These are phyloP conservation scores for Clathrospora elynae DNA, from an alignment of 2,329 filamentous ascomycete genomes.

Conservation along the genomic window DNA sequence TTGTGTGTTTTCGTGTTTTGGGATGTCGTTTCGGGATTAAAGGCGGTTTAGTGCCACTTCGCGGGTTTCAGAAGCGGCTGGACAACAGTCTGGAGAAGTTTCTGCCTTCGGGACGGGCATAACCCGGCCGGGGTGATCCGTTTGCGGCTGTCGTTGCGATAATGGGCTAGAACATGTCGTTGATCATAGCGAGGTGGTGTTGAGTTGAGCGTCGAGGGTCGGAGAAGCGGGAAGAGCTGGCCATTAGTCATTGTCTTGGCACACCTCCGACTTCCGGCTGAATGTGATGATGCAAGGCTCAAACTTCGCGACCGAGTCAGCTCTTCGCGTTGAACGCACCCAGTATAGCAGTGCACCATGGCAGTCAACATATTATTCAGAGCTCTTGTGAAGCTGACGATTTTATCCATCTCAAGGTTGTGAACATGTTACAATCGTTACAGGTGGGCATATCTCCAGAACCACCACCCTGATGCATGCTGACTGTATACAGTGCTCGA, in stretches of 20 bases:
- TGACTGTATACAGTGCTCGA: too few relatives aligned
- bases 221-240: constrained; percentile 2
- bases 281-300: too few relatives aligned
- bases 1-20: constrained; percentile 31
- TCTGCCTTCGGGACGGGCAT: constrained; percentile 22
- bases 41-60: constrained; percentile 41
- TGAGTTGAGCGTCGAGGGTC: constrained; percentile 1
- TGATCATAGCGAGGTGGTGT: constrained; percentile 4
- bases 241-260: constrained; percentile 13
- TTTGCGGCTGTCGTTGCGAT: constrained; percentile 15
- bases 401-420: too few relatives aligned
- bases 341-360: too few relatives aligned
- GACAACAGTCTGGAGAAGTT: constrained; percentile 27
- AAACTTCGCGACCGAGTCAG: too few relatives aligned
- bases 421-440: too few relatives aligned
- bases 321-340: too few relatives aligned
- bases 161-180: constrained; percentile 4
- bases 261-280: not conserved
- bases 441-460: too few relatives aligned
- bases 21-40: too few relatives aligned
- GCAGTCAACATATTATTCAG: too few relatives aligned
- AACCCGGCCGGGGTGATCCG: constrained; percentile 26
- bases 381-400: too few relatives aligned
- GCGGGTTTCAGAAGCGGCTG: constrained; percentile 35
- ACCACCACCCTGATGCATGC: too few relatives aligned